Evolutionary conservation across 352 stramenopile genomes (phyloP), one percentile per base, ranked within the genome.

Genomic region (Thraustochytrium striatum): DNA sequence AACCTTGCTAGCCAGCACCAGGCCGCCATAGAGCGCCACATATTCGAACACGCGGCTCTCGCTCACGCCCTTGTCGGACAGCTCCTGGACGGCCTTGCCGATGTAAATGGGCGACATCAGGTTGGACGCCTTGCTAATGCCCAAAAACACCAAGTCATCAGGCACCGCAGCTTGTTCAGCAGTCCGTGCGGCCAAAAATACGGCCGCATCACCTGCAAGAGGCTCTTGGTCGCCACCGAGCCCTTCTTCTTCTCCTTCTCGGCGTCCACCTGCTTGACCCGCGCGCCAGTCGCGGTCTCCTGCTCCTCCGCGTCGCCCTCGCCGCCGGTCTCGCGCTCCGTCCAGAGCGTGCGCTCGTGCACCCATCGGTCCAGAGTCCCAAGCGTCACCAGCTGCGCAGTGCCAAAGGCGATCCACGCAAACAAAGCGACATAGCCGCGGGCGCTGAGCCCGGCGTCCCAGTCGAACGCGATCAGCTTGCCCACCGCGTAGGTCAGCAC

Each of bases 101-200:
- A 80, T 80, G 58, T 75, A 80, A 9, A 80, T 16, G 19, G 70
- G 70, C 28, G 32, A 47, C 61, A 32, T 28, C 21, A 80, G 53
- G 36, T 80, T 80, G 36, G 28, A 41, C 3, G 55, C 70, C 47
- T 75, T 80, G 36, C 55, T 72, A 0, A 69, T 16, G 21, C 70
- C 70, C 19, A 80, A 39, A 11, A 80, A 80, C 11, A 80, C 55
- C 55, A 80, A 3, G 70, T 80, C 58, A 80, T 32, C 8, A 75
- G 2, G 43, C 70, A 80, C 8, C 70, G 55, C 28, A 81, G 3
- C 47, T 80, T 80, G 58, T 80, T 80, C 35, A 80, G 28, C 21
- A 69, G 21, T 5, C 70, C 70, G n/a, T 47, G 38, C 19, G 70
- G 70, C 70, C 55, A 80, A 38, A 80, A 80, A 58, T 80, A 80